Evolutionary conservation across 2,329 filamentous ascomycete species (phyloP).

Genomic region (Scolecobasidium constrictum): DNA sequence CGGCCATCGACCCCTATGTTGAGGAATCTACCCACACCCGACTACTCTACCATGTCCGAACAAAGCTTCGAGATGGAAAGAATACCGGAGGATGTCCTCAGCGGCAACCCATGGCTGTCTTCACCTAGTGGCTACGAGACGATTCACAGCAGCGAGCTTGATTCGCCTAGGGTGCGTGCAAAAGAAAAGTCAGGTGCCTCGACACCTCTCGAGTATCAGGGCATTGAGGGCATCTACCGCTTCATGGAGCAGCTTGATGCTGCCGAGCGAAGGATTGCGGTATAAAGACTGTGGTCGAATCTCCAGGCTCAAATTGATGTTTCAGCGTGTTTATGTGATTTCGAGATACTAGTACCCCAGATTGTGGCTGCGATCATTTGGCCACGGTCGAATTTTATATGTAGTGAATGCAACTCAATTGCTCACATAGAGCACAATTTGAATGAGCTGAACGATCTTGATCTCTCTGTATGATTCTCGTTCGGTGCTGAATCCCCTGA

Average conservation of each 20-base stretch:
- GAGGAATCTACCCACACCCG: not conserved
- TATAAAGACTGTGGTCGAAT: not conserved
- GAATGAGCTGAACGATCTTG: too few species aligned
- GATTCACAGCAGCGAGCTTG: slow-evolving; percentile 43
- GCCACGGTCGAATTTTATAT: too few species aligned
- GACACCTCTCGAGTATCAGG: slow-evolving; percentile 47
- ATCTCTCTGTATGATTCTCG: too few species aligned
- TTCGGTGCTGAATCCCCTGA: too few species aligned
- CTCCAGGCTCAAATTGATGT: slow-evolving; percentile 2
- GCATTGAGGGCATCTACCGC: slow-evolving; percentile 53
- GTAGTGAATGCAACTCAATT: too few species aligned
- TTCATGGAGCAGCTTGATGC: slow-evolving; percentile 55
- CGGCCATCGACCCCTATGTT: not conserved
- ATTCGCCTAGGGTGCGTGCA: slow-evolving; percentile 17
- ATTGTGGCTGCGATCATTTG: too few species aligned
- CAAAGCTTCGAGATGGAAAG: slow-evolving; percentile 27
- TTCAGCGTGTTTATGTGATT: not conserved
- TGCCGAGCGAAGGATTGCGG: slow-evolving; percentile 15
- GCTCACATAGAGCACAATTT: too few species aligned
- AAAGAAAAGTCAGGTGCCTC: slow-evolving; percentile 13
- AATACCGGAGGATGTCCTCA: slow-evolving; percentile 20
- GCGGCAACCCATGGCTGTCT: slow-evolving; percentile 43
- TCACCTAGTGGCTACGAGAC: slow-evolving; percentile 47
- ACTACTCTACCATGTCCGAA: slow-evolving; percentile 24
- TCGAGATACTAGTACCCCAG: too few species aligned